A percentile compares a stretch with the other conserved stretches of the same genome.
Evolutionary conservation across 2,329 filamentous ascomycete species (phyloP).

Genomic region (Chaetomiaceae sp.): DNA sequence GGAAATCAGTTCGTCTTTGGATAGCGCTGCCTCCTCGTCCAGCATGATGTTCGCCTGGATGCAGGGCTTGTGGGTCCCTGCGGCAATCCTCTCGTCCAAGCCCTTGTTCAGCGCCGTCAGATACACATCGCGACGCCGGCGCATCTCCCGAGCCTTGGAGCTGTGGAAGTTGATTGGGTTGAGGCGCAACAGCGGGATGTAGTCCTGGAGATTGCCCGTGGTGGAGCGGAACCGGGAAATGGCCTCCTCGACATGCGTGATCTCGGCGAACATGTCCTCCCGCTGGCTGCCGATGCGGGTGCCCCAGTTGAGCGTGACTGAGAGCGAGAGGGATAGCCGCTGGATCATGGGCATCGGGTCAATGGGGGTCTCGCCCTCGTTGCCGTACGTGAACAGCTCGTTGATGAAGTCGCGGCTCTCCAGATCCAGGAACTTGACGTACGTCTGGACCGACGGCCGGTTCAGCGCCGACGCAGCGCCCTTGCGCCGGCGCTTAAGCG

Average conservation of each 20-base stretch:
- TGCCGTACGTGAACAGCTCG: slow-evolving; percentile 62
- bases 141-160: slow-evolving; percentile 58
- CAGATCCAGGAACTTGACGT: slow-evolving; percentile 78
- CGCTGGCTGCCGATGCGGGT: slow-evolving; percentile 69
- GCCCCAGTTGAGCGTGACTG: slow-evolving; percentile 74
- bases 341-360: slow-evolving; percentile 71
- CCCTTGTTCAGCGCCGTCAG: slow-evolving; percentile 63
- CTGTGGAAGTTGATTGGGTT: slow-evolving; percentile 51
- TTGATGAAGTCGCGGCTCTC: slow-evolving; percentile 68
- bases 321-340: slow-evolving; percentile 71
- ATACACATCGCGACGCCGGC: slow-evolving; percentile 63
- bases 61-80: slow-evolving; percentile 38
- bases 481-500: slow-evolving; percentile 73
- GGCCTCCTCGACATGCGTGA: slow-evolving; percentile 68
- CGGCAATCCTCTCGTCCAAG: slow-evolving; percentile 36
- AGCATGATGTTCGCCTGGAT: slow-evolving; percentile 52
- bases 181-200: slow-evolving; percentile 68
- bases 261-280: slow-evolving; percentile 64
- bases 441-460: slow-evolving; percentile 62
- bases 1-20: slow-evolving; percentile 61
- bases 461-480: slow-evolving; percentile 75
- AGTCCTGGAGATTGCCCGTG: slow-evolving; percentile 81
- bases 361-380: slow-evolving; percentile 57
- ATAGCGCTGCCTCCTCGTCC: slow-evolving; percentile 38
- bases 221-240: slow-evolving; percentile 74